A percentile compares a stretch with the other conserved stretches of the same genome.
These are phyloP conservation scores for Hortiboletus rubellus DNA, from an alignment of 1,284 basidiomycete species.

Conservation along the genomic window DNA sequence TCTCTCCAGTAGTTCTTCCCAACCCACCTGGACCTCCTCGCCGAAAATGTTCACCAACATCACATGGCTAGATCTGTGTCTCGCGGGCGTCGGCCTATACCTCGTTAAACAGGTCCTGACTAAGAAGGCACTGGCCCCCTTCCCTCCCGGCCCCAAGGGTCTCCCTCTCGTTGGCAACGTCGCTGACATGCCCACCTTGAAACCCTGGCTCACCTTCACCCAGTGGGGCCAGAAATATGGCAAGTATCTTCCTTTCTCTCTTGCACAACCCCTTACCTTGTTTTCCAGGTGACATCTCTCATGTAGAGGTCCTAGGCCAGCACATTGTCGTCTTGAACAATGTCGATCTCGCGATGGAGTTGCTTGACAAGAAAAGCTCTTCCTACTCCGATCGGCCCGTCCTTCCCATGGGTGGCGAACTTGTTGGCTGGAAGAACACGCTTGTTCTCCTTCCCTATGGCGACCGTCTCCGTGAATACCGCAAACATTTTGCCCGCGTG, in stretches of 20 bases:
- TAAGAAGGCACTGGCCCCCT: conserved; percentile 24
- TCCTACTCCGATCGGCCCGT: conserved; percentile 69
- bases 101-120: conserved; percentile 28
- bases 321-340: conserved; percentile 62
- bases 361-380: conserved; percentile 68
- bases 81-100: conserved; percentile 33
- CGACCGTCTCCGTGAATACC: conserved; percentile 60
- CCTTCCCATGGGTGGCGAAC: conserved; percentile 59
- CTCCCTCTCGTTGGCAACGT: conserved; percentile 36
- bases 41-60: conserved; percentile 24
- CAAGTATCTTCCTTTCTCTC: neutral
- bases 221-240: conserved; percentile 37
- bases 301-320: conserved; percentile 59
- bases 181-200: conserved; percentile 36
- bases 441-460: conserved; percentile 62
- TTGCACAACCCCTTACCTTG: neutral
- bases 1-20: neutral
- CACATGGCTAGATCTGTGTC: conserved; percentile 35
- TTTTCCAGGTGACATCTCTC: conserved; percentile 56
- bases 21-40: neutral
- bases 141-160: conserved; percentile 35
- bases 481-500: conserved; percentile 55
- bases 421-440: conserved; percentile 66
- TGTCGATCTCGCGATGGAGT: conserved; percentile 49
- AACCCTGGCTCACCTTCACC: conserved; percentile 35